A percentile compares a stretch with the other conserved stretches of the same genome.
Conservation (phyloP, 2,329 filamentous ascomycete species). For the Apiospora aurea region DNA sequence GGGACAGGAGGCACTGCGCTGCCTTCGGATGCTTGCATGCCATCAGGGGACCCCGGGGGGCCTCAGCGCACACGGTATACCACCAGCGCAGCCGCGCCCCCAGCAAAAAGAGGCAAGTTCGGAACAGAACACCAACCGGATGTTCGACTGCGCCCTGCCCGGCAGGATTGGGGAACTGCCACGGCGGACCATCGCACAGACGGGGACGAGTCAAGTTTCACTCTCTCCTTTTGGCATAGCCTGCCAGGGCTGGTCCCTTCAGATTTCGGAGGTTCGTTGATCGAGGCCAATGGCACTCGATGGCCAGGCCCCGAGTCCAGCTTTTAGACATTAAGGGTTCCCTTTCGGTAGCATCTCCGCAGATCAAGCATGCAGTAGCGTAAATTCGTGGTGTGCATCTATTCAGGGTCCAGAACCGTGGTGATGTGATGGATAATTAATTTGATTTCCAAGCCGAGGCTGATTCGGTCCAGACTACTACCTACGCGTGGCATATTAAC, state of each 20-base stretch:
- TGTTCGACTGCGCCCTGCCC: not conserved
- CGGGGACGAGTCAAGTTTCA: not conserved
- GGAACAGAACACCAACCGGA: not conserved
- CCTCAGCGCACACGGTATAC: not conserved
- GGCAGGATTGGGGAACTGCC: not conserved
- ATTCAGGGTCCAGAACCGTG: not conserved
- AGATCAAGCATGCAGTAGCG: not conserved
- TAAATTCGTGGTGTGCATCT: not conserved
- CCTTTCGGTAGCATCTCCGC: not conserved
- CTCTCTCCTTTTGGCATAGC: not conserved
- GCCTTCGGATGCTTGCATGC: not conserved
- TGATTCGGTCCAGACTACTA: not conserved
- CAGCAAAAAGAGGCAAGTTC: not conserved
- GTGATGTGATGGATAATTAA: not conserved
- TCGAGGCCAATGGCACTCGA: not conserved
- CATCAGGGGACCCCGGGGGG: not conserved
- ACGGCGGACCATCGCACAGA: not conserved
- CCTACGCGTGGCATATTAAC: not conserved
- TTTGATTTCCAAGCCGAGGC: not conserved
- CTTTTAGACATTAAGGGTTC: not conserved
- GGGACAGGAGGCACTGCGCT: not conserved
- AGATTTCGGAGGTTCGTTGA: not conserved
- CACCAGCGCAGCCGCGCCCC: not conserved
- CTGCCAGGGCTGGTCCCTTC: not conserved
- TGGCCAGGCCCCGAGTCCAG: not conserved